These are phyloP conservation scores for Alopecurus myosuroides DNA, from an alignment of 176 grass and related monocot genomes.

Conservation along the genomic window DNA sequence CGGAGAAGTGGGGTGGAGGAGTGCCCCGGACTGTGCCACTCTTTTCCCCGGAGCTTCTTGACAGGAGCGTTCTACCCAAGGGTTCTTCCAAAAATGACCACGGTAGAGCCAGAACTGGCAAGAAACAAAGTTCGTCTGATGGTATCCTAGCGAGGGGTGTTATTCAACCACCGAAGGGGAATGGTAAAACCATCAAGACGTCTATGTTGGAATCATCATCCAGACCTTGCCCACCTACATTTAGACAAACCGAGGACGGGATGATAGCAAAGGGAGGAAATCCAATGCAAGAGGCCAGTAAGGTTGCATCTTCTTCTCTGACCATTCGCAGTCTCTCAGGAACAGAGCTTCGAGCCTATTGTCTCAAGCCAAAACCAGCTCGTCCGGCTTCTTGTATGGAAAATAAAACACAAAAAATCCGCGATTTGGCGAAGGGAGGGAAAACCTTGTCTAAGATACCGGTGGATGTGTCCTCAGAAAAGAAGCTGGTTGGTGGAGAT, in stretches of 20 bases:
- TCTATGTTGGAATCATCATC: not conserved
- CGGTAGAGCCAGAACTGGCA: not conserved
- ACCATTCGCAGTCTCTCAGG: not conserved
- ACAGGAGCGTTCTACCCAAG: not conserved
- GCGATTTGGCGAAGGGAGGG: not conserved
- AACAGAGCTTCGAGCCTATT: not conserved
- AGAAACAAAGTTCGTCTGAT: conserved; percentile 1
- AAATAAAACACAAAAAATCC: not conserved
- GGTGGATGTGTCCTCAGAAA: not conserved
- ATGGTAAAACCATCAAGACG: not conserved
- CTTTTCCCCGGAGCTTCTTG: not conserved
- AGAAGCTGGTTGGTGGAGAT: not conserved
- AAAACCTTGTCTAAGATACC: not conserved
- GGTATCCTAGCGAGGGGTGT: not conserved
- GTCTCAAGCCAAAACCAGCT: not conserved
- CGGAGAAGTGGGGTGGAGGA: not conserved
- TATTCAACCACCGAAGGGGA: not conserved
- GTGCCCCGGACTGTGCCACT: not conserved
- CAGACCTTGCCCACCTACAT: not conserved
- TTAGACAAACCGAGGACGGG: not conserved
- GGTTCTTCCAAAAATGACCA: not conserved
- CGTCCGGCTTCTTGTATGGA: not conserved
- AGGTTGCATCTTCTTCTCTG: not conserved
- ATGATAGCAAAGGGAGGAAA: not conserved
- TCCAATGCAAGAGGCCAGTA: not conserved